A percentile compares a stretch with the other conserved stretches of the same genome.
Evolutionary conservation across 176 grass and related monocot genomes (phyloP).

Genomic region (Carex parvula): DNA sequence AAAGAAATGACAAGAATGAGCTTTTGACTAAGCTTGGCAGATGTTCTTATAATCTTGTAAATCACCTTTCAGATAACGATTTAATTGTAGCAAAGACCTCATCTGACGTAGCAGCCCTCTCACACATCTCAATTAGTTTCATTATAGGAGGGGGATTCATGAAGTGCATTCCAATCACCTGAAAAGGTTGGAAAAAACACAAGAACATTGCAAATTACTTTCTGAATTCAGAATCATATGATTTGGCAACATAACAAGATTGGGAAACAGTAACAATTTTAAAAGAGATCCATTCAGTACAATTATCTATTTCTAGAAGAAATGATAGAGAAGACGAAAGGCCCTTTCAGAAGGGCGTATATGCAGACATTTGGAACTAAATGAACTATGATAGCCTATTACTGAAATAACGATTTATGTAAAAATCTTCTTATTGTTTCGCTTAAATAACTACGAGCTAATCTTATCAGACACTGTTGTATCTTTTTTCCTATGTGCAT

Average conservation of each 20-base stretch:
- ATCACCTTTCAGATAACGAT: conserved; percentile 75
- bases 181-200: background rate
- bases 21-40: background rate
- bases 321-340: background rate
- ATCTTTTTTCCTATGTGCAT: background rate
- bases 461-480: background rate
- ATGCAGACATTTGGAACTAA: background rate
- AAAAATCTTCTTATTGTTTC: background rate
- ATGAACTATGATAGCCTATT: background rate
- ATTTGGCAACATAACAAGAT: background rate
- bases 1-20: background rate
- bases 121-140: conserved; percentile 93
- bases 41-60: background rate
- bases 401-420: background rate
- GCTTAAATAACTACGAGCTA: background rate
- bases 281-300: background rate
- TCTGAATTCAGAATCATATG: background rate
- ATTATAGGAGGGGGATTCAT: conserved; percentile 96
- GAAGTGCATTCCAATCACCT: conserved; percentile 97
- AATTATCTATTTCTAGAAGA: background rate
- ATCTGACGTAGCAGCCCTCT: conserved; percentile 78
- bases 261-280: background rate
- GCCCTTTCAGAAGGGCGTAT: background rate
- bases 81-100: conserved; percentile 59
- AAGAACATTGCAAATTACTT: conserved; percentile 9